Evolutionary conservation across 2,329 filamentous ascomycete species (phyloP).

Genomic region (Fusarium sp.): DNA sequence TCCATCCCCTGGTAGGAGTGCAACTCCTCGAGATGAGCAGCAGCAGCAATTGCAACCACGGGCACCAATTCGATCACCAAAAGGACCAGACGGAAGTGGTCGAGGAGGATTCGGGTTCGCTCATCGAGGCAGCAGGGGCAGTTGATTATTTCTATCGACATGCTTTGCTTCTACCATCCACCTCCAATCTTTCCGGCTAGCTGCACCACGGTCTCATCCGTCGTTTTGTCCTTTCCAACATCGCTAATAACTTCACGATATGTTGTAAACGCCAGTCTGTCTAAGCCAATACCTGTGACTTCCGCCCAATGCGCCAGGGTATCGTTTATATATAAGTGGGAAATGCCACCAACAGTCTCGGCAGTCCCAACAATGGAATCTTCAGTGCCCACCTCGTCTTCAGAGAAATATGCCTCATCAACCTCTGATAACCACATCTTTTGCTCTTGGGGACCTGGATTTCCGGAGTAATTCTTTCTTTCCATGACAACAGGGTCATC

Average conservation of each 20-base stretch:
- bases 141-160: conserved; percentile 46
- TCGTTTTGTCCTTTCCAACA: conserved; percentile 78
- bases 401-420: conserved; percentile 91
- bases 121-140: conserved; percentile 61
- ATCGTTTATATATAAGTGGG: conserved; percentile 69
- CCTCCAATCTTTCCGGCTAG: conserved; percentile 91
- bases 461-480: conserved; percentile 57
- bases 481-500: conserved; percentile 74
- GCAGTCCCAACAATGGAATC: conserved; percentile 39
- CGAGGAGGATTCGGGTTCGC: conserved; percentile 81
- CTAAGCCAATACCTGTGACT: conserved; percentile 73
- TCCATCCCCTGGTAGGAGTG: conserved; percentile 46
- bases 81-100: conserved; percentile 79
- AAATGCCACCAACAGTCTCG: conserved; percentile 70
- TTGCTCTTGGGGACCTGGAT: conserved; percentile 78
- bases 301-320: conserved; percentile 79
- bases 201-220: conserved; percentile 83
- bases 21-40: conserved; percentile 64
- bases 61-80: conserved; percentile 75
- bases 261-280: conserved; percentile 81
- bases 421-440: conserved; percentile 84
- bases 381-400: conserved; percentile 60
- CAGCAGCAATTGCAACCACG: conserved; percentile 51
- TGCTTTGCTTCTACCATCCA: conserved; percentile 73
- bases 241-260: conserved; percentile 95